These are phyloP conservation scores for Adansonia grandidieri DNA, from an alignment of 441 rosid genomes.

Conservation along the genomic window DNA sequence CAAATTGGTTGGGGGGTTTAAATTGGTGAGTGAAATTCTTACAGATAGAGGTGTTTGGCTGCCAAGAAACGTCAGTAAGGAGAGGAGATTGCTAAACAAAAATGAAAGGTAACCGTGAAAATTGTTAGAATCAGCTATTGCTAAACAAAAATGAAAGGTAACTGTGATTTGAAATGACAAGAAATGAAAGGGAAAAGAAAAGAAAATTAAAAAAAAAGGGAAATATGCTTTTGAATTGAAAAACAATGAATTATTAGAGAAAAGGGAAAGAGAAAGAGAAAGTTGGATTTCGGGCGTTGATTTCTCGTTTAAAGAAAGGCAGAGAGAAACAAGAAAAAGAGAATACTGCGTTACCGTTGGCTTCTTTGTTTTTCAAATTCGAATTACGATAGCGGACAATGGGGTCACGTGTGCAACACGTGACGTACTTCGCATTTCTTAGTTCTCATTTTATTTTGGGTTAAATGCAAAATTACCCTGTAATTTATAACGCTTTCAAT, in stretches of 20 bases:
- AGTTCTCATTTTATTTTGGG: no score
- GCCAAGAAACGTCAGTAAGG: constrained; percentile 47
- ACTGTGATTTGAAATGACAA: constrained; percentile 15
- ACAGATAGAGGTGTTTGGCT: constrained; percentile 41
- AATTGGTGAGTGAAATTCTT: constrained; percentile 25
- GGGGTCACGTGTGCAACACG: neutral
- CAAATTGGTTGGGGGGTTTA: neutral
- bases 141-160: neutral
- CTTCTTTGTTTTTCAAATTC: neutral
- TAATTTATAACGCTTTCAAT: no score
- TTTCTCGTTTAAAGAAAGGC: constrained; percentile 30
- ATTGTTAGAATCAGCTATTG: constrained; percentile 45
- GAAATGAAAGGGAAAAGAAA: neutral
- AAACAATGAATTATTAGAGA: neutral
- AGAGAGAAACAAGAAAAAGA: neutral
- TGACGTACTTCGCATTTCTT: neutral
- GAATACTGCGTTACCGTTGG: constrained; percentile 6
- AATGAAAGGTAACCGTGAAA: no score
- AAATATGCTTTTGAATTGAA: constrained; percentile 19
- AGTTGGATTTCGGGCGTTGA: constrained; percentile 25
- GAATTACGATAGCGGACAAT: constrained; percentile 1
- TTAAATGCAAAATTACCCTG: no score
- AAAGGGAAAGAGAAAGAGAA: constrained; percentile 26
- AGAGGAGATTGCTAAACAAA: no score
- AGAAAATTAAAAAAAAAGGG: neutral